Percentiles rank a stretch among this genome's conserved stretches.
Evolutionary conservation across 1,139 yeast genomes (phyloP).

Genomic region (Saccharomyces pastorianus): DNA sequence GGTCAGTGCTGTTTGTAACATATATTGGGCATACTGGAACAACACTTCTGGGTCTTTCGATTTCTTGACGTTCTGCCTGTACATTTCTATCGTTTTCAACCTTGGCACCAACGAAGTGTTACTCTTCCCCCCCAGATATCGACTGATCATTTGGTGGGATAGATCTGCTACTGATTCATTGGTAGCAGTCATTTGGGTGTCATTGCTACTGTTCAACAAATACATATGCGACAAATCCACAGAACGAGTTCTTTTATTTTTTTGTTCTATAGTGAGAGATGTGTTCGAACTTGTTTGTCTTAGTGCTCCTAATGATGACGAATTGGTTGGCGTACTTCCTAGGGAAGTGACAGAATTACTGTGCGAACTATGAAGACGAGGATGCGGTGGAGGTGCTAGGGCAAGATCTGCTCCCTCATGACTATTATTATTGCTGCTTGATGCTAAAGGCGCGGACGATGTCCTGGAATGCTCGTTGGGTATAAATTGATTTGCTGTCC

Average conservation of each 20-base stretch:
- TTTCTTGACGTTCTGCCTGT: conserved; percentile 76
- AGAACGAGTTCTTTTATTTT: conserved; percentile 28
- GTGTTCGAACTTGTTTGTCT: not conserved
- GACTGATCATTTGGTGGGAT: conserved; percentile 35
- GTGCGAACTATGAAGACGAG: not conserved
- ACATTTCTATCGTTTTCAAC: conserved; percentile 78
- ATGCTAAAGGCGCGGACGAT: not conserved
- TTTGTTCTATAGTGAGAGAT: not conserved
- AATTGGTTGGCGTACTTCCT: not conserved
- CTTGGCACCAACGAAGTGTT: conserved; percentile 52
- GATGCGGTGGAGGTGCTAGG: not conserved
- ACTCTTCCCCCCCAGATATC: conserved; percentile 47
- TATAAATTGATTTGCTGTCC: not conserved
- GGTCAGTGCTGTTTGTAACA: conserved; percentile 74
- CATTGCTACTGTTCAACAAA: conserved; percentile 29
- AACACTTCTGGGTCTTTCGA: conserved; percentile 78
- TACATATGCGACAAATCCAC: conserved; percentile 36
- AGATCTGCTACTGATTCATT: conserved; percentile 35
- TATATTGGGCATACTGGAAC: conserved; percentile 86
- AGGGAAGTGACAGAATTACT: not conserved
- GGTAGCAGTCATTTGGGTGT: conserved; percentile 34
- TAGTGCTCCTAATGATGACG: not conserved
- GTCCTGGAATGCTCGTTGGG: not conserved
- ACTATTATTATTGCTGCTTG: not conserved
- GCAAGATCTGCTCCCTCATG: not conserved